Evolutionary conservation across 2,329 filamentous ascomycete genomes (phyloP).

Genomic region (Cladobotryum mycophilum): DNA sequence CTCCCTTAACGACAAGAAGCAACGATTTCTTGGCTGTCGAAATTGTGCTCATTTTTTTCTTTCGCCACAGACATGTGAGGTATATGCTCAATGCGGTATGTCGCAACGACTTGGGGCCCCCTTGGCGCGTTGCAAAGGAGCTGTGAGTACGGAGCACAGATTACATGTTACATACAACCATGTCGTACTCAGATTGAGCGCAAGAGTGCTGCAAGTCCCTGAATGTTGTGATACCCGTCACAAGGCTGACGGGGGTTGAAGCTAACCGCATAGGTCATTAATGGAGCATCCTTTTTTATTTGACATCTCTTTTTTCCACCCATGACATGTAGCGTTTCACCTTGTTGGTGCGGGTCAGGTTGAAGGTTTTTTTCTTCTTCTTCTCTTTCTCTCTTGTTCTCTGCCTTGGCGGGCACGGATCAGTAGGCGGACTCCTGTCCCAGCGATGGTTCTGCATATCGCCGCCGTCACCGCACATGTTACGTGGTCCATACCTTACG

Average conservation of each 20-base stretch:
- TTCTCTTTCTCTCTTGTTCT: not conserved
- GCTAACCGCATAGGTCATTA: not conserved
- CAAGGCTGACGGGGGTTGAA: not conserved
- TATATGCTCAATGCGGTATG: not conserved
- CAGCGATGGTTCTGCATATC: not conserved
- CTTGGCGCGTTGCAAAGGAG: not conserved
- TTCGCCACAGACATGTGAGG: no score
- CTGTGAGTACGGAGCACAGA: no score
- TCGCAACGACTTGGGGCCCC: not conserved
- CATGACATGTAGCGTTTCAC: not conserved
- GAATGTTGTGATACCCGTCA: not conserved
- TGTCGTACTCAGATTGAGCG: no score
- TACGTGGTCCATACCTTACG: not conserved
- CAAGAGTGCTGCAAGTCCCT: no score
- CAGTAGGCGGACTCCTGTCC: constrained; percentile 4
- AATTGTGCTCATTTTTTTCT: no score
- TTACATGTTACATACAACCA: no score
- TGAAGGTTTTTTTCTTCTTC: constrained; percentile 1
- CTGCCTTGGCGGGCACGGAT: constrained; percentile 9
- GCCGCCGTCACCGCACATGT: not conserved
- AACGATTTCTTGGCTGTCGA: no score
- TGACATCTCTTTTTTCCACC: not conserved
- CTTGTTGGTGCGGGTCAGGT: constrained; percentile 5
- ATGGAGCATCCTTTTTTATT: not conserved
- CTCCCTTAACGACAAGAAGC: no score